Conservation (phyloP, 768 basidiomycete species). For the Exsudoporus frostii region DNA sequence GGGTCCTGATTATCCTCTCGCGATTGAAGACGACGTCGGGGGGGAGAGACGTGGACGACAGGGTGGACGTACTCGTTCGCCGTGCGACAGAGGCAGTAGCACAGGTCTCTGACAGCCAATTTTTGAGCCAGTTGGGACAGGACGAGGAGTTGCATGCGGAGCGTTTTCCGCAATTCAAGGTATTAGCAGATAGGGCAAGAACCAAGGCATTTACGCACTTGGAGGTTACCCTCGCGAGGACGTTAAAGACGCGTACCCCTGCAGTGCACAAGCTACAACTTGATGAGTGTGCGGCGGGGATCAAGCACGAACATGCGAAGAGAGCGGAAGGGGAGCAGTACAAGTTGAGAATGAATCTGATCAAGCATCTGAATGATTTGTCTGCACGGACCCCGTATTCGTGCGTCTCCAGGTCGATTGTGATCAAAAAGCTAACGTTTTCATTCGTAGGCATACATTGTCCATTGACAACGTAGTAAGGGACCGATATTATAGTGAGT, state of each 20-base stretch:
- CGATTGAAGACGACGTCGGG: background rate
- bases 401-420: conserved; percentile 3
- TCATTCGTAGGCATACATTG: conserved; percentile 11
- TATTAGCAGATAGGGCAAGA: background rate
- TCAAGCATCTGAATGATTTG: conserved; percentile 14
- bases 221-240: background rate
- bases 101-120: conserved; percentile 10
- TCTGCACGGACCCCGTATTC: conserved; percentile 1
- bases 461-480: background rate
- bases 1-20: too few species aligned
- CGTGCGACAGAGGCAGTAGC: background rate
- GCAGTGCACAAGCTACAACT: conserved; percentile 11
- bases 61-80: conserved; percentile 3
- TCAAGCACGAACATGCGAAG: background rate
- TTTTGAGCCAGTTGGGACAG: conserved; percentile 9
- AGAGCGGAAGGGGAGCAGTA: conserved; percentile 5
- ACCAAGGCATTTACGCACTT: background rate
- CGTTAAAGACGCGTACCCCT: conserved; percentile 7
- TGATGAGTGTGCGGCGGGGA: background rate
- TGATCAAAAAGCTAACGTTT: background rate
- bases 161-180: background rate
- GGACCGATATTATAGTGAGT: background rate
- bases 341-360: conserved; percentile 15
- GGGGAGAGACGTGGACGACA: background rate
- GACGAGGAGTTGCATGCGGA: background rate